Evolutionary conservation across 2,329 filamentous ascomycete species (phyloP).

Genomic region (Fusarium albidum): DNA sequence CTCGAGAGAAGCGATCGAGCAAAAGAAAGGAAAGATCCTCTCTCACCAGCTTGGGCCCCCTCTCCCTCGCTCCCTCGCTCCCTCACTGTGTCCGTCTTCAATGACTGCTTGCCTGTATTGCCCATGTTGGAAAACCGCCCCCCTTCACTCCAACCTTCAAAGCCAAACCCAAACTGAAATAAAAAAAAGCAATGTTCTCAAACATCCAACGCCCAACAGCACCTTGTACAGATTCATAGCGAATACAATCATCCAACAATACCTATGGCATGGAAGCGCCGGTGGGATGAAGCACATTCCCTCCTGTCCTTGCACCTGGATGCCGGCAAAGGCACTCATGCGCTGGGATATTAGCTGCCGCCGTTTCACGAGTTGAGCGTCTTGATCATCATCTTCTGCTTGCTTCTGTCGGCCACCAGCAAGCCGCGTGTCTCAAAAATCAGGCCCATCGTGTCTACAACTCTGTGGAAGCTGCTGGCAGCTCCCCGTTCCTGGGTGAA

Average conservation of each 20-base stretch:
- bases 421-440: slow-evolving; percentile 72
- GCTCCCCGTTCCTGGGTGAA: slow-evolving; percentile 94
- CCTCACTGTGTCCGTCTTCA: slow-evolving; percentile 10
- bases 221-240: slow-evolving; percentile 20
- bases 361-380: slow-evolving; percentile 62
- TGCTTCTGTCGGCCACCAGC: slow-evolving; percentile 72
- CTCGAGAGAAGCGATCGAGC: background rate
- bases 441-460: slow-evolving; percentile 78
- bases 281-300: background rate
- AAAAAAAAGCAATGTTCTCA: slow-evolving; percentile 32
- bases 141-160: slow-evolving; percentile 12
- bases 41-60: background rate
- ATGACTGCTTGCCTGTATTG: slow-evolving; percentile 21
- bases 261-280: background rate
- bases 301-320: background rate
- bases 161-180: slow-evolving; percentile 6
- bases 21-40: background rate
- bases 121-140: slow-evolving; percentile 17
- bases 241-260: slow-evolving; percentile 20
- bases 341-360: background rate
- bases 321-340: background rate
- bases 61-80: too few relatives aligned
- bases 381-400: slow-evolving; percentile 77
- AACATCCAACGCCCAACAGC: slow-evolving; percentile 35
- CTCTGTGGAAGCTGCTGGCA: slow-evolving; percentile 85